phyloP scores from a whole-genome alignment of 116 monocot species.

The Posidonia oceanica region DNA sequence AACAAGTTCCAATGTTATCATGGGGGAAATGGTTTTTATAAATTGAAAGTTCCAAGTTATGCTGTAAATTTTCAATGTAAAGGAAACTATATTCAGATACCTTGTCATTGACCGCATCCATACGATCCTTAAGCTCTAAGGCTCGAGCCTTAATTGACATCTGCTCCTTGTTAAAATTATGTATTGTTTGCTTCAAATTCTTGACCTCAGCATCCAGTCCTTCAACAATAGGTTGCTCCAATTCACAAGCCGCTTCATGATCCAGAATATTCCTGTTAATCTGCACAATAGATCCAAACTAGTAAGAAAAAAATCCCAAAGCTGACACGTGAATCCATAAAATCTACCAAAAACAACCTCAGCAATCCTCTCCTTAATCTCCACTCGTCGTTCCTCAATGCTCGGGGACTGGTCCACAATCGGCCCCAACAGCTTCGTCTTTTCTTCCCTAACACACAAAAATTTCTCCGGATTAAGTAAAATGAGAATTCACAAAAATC shows the following conservation, averaged over 20 bases:
- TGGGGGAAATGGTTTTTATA: too few relatives aligned
- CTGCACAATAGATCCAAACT: not conserved
- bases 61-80: too few relatives aligned
- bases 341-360: not conserved
- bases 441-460: not conserved
- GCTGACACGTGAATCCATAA: not conserved
- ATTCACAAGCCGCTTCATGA: not conserved
- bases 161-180: constrained; percentile 4
- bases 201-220: constrained; percentile 4
- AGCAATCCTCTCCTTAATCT: constrained; percentile 1
- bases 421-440: not conserved
- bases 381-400: not conserved
- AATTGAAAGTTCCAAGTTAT: too few relatives aligned
- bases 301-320: not conserved
- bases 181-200: constrained; percentile 6
- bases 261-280: not conserved
- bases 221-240: constrained; percentile 5
- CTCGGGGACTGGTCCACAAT: constrained; percentile 4
- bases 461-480: not conserved
- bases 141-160: not conserved
- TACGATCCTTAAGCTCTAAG: not conserved
- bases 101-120: constrained; percentile 1
- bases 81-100: not conserved
- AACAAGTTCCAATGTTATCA: too few relatives aligned
- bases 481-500: not conserved